These are phyloP conservation scores for Plenodomus lindquistii DNA, from an alignment of 2,329 filamentous ascomycete genomes.

Conservation along the genomic window DNA sequence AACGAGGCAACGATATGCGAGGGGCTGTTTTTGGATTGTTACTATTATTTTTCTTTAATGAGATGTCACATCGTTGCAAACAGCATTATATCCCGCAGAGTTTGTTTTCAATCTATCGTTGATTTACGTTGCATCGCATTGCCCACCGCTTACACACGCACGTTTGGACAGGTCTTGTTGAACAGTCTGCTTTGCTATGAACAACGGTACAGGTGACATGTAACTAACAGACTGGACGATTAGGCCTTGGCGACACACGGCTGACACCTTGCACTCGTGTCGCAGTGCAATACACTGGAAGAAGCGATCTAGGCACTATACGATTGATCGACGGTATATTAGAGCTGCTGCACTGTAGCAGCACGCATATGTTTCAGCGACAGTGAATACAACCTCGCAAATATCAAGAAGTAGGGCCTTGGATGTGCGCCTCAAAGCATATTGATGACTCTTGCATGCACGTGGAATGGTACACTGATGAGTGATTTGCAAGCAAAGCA, in stretches of 20 bases:
- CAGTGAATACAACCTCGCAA: background rate
- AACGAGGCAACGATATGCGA: constrained; percentile 5
- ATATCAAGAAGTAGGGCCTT: background rate
- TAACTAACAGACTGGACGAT: background rate
- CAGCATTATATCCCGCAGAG: constrained; percentile 24
- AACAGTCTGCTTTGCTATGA: background rate
- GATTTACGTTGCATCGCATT: background rate
- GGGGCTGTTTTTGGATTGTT: constrained; percentile 9
- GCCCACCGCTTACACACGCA: background rate
- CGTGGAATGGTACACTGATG: background rate
- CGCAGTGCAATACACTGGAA: background rate
- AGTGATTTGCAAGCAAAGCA: background rate
- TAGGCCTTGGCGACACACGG: background rate
- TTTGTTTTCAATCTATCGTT: background rate
- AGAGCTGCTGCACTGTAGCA: background rate
- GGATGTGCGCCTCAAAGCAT: background rate
- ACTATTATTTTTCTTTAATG: constrained; percentile 19
- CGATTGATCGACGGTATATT: background rate
- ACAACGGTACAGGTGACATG: background rate
- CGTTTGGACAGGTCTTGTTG: background rate
- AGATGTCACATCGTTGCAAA: constrained; percentile 19
- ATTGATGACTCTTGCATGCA: background rate
- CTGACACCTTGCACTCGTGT: background rate
- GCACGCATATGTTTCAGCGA: background rate
- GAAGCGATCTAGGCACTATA: background rate